These are phyloP conservation scores for Phaeomoniella chlamydospora DNA, from an alignment of 2,329 filamentous ascomycete species.

Conservation along the genomic window DNA sequence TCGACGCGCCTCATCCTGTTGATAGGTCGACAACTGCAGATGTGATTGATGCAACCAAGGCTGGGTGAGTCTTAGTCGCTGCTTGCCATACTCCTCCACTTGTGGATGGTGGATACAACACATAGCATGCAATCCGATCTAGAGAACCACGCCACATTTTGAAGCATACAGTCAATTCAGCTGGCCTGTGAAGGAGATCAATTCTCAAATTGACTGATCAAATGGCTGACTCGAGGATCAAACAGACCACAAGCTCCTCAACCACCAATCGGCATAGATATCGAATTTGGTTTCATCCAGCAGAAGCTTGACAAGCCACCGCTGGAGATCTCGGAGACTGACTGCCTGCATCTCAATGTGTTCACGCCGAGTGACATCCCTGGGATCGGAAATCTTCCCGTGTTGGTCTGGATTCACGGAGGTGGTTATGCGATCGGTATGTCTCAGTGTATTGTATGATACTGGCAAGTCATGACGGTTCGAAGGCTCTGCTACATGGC, in stretches of 20 bases:
- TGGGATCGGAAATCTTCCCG: constrained; percentile 25
- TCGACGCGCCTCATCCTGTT: constrained; percentile 5
- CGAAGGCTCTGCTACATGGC: constrained; percentile 38
- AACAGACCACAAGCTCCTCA: constrained; percentile 24
- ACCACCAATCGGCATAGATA: constrained; percentile 23
- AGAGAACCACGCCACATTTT: background rate
- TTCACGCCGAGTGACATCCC: background rate
- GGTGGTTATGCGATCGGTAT: constrained; percentile 33
- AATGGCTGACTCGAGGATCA: background rate
- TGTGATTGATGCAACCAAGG: constrained; percentile 1
- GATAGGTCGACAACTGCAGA: constrained; percentile 5
- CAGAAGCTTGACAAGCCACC: constrained; percentile 25
- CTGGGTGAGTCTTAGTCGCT: background rate
- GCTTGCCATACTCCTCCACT: background rate
- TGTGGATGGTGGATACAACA: too few species aligned
- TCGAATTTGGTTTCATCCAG: constrained; percentile 35
- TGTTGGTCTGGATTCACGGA: constrained; percentile 39
- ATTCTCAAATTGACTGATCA: background rate
- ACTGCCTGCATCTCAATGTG: constrained; percentile 11
- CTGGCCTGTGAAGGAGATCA: too few species aligned
- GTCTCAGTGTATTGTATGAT: too few species aligned
- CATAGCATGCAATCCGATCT: too few species aligned
- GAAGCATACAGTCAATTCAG: background rate
- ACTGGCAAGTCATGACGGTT: too few species aligned
- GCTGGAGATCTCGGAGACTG: constrained; percentile 29